Base-by-base conservation (phyloP, 768 basidiomycete genomes). In the Cantharellus anzutake region DNA sequence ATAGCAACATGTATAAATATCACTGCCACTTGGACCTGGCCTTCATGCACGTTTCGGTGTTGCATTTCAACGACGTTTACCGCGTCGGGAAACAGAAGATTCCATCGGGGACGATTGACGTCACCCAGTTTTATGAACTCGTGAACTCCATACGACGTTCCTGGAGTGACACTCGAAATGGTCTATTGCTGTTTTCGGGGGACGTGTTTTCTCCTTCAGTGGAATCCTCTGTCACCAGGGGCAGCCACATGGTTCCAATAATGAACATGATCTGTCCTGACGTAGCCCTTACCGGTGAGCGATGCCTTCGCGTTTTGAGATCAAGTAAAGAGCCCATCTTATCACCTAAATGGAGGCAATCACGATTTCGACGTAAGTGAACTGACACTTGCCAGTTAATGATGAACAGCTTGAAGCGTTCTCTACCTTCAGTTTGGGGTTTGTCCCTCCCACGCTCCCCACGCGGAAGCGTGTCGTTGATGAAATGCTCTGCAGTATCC, bases 181-280 rank as follows among this genome's bases (percentile, higher is more conserved):
- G 90, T 0, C 72, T 96, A 4, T 74, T 83, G 0, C 70, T 96
- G 3, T 96, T 93, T 70, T 91, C 87, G 41, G 91, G 91, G 4
- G 91, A 94, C 69, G 73, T 89, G 5, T 93, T 93, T 68, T 82
- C 84, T 34, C 91, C 90, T 0, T 87, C 84, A 1, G 76, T 87
- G 1, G 91, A 93, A 71, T 86, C 83, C 63, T 82, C 85, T 3
- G 82, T 94, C 41, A 91, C 90, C 3, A 75, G 90, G 68, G 90
- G 90, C 53, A 48, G 44, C 44, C 48, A 5, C 35, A 42, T 48
- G 87, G 85, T 90, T 37, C 90, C 90, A 2, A 79, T 93, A 38
- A 79, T 92, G 73, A 93, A 93, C 65, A 75, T 76, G 61, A 73
- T 94, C 51, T 78, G 75, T n/a, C 76, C 87, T 34, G 87, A 93